phyloP scores from a whole-genome alignment of 257 asterid genomes.

The Solanum paucissectum region DNA sequence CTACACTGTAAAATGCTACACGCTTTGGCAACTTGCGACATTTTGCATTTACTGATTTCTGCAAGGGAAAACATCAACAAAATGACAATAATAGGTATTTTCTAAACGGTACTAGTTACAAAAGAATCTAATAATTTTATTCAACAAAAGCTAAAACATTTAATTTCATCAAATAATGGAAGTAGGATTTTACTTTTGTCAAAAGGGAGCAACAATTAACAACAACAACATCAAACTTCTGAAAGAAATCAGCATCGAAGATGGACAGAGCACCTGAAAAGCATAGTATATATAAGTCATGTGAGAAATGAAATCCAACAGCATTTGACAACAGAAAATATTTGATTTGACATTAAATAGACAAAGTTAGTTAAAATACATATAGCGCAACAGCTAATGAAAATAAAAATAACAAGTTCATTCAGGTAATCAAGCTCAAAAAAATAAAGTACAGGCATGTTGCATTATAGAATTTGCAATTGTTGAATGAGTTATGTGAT shows the following conservation, averaged over 20 bases:
- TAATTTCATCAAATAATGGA: background rate
- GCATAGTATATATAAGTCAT: background rate
- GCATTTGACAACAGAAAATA: background rate
- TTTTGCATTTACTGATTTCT: constrained; percentile 77
- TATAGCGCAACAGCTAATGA: background rate
- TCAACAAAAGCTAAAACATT: background rate
- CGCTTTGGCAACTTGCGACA: constrained; percentile 78
- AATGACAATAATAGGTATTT: background rate
- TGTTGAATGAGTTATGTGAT: background rate
- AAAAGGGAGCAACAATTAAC: constrained; percentile 24
- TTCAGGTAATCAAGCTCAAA: background rate
- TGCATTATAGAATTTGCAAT: background rate
- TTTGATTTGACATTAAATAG: background rate
- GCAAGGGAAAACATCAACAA: constrained; percentile 12
- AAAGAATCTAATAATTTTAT: background rate
- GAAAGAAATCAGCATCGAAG: constrained; percentile 29
- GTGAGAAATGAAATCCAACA: background rate
- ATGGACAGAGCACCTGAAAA: constrained; percentile 30
- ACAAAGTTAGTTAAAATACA: background rate
- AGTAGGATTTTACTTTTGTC: constrained; percentile 18
- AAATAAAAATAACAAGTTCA: background rate
- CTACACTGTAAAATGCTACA: constrained; percentile 75
- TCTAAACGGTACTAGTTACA: background rate
- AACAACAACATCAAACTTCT: constrained; percentile 27
- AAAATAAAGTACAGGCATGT: background rate